A percentile compares a stretch with the other conserved stretches of the same genome.
These are phyloP conservation scores for Tritrichomonas musculus DNA, from an alignment of 208 protist genomes.

Conservation along the genomic window DNA sequence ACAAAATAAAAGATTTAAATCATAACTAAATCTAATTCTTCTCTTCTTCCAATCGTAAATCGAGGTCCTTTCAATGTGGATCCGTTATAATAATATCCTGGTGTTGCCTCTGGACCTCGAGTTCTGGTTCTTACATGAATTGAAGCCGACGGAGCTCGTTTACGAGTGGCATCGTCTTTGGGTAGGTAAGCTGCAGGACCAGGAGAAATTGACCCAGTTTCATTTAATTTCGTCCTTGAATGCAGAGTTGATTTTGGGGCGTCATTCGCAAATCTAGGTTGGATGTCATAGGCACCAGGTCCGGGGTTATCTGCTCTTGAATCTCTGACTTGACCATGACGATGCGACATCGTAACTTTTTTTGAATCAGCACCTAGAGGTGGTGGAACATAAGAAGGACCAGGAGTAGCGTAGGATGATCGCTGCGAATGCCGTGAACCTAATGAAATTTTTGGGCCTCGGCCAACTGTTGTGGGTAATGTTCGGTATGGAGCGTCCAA, in stretches of 20 bases:
- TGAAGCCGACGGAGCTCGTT: not conserved
- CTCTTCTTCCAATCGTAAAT: not conserved
- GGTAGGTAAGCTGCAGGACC: not conserved
- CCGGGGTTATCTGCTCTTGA: not conserved
- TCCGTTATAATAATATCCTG: not conserved
- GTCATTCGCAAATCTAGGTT: not conserved
- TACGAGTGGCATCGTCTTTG: not conserved
- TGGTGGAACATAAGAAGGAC: not conserved
- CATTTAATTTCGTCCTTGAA: not conserved
- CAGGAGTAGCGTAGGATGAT: not conserved
- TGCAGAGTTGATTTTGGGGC: not conserved
- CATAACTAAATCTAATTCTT: not conserved
- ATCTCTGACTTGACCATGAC: not conserved
- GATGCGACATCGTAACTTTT: not conserved
- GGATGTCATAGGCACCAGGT: not conserved
- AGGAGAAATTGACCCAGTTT: not conserved
- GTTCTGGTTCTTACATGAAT: not conserved
- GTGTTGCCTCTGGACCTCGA: not conserved
- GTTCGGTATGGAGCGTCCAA: not conserved
- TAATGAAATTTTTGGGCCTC: not conserved
- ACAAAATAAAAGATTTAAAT: not conserved
- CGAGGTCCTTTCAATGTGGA: not conserved
- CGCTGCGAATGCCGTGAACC: not conserved
- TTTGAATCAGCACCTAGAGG: not conserved
- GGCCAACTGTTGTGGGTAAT: not conserved